These are phyloP conservation scores for Peronospora farinosa DNA, from an alignment of 352 stramenopile genomes.

Conservation along the genomic window DNA sequence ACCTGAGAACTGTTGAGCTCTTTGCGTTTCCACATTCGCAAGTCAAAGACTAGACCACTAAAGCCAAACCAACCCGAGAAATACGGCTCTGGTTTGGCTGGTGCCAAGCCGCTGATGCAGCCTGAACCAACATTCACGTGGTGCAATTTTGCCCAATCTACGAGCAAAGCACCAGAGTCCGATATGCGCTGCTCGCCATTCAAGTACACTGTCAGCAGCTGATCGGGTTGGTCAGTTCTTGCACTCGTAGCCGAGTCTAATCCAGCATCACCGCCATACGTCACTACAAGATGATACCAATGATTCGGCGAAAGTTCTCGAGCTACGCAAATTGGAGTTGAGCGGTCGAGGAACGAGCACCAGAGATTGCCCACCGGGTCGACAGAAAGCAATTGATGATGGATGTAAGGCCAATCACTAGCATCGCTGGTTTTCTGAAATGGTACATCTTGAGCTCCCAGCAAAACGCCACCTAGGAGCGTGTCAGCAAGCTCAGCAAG, in stretches of 20 bases:
- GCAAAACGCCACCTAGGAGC: slow-evolving; percentile 50
- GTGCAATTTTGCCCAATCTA: slow-evolving; percentile 41
- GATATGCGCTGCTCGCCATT: slow-evolving; percentile 51
- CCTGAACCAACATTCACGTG: slow-evolving; percentile 56
- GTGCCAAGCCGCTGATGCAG: slow-evolving; percentile 48
- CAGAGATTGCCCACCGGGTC: slow-evolving; percentile 56
- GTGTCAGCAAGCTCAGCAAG: slow-evolving; percentile 46
- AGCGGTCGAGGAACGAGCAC: slow-evolving; percentile 43
- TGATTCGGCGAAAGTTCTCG: slow-evolving; percentile 43
- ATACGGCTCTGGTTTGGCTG: slow-evolving; percentile 46
- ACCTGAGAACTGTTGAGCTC: slow-evolving; percentile 43
- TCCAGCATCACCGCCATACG: slow-evolving; percentile 32
- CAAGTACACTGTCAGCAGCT: slow-evolving; percentile 44
- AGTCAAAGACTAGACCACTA: slow-evolving; percentile 54
- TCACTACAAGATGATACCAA: slow-evolving; percentile 67
- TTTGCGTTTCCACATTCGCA: slow-evolving; percentile 43
- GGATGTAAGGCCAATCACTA: slow-evolving; percentile 45
- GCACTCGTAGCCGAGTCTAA: slow-evolving; percentile 16
- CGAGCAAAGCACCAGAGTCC: slow-evolving; percentile 32
- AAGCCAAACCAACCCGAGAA: slow-evolving; percentile 72
- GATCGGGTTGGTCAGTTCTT: slow-evolving; percentile 24
- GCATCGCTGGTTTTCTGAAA: slow-evolving; percentile 36
- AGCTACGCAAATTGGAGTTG: slow-evolving; percentile 43
- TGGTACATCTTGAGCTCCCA: slow-evolving; percentile 51
- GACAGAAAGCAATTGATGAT: slow-evolving; percentile 57